Percentiles rank a stretch among this genome's conserved stretches.
Evolutionary conservation across 2,329 filamentous ascomycete species (phyloP).

Genomic region (Scytalidium lignicola): DNA sequence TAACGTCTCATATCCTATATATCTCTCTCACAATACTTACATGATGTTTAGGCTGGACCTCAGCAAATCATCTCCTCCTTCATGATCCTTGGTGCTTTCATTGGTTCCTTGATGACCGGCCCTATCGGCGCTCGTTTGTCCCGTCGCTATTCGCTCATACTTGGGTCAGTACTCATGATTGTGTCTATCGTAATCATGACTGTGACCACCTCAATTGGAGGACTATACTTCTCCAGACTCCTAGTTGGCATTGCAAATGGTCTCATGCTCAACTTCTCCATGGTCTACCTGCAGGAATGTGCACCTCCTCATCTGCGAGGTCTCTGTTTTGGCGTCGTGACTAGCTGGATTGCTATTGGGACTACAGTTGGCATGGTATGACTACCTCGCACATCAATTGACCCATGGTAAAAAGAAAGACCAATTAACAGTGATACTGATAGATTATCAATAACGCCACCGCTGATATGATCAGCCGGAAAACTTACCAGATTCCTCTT

Average conservation of each 20-base stretch:
- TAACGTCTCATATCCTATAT: no score
- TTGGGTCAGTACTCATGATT: conserved; percentile 42
- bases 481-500: not conserved
- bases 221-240: conserved; percentile 48
- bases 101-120: conserved; percentile 42
- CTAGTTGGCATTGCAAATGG: conserved; percentile 44
- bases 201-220: conserved; percentile 46
- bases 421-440: no score
- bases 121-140: conserved; percentile 32
- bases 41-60: conserved; percentile 35
- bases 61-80: conserved; percentile 47
- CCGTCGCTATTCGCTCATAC: conserved; percentile 38
- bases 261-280: conserved; percentile 13
- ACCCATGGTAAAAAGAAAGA: no score
- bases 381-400: no score
- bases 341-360: not conserved
- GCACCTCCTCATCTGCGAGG: conserved; percentile 20
- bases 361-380: conserved; percentile 26
- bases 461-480: conserved; percentile 39
- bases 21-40: no score
- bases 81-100: conserved; percentile 44
- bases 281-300: conserved; percentile 34
- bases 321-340: not conserved
- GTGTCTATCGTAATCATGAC: conserved; percentile 55
- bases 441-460: conserved; percentile 24